These are phyloP conservation scores for Neurospora sp. DNA, from an alignment of 495 filamentous ascomycete species.

Conservation along the genomic window DNA sequence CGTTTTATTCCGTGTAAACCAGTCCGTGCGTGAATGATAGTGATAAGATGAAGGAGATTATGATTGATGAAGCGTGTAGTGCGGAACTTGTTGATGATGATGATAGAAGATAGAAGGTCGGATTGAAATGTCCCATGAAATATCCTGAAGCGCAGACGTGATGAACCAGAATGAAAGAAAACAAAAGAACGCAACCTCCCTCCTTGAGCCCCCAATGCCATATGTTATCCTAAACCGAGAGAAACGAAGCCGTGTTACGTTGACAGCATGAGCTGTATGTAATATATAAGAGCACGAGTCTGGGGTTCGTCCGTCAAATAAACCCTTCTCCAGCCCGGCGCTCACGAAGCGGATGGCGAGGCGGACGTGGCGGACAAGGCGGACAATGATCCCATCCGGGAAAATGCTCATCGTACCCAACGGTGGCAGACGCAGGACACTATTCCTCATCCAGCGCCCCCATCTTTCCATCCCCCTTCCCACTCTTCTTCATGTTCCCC, in stretches of 20 bases:
- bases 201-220: neutral
- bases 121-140: neutral
- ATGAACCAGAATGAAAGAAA: neutral
- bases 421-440: neutral
- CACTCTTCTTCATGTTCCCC: conserved; percentile 46
- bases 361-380: neutral
- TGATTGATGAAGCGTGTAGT: neutral
- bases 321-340: neutral
- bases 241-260: neutral
- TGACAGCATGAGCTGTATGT: neutral
- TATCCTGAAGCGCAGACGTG: neutral
- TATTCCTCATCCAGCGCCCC: conserved; percentile 37
- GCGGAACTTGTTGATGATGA: neutral
- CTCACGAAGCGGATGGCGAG: neutral
- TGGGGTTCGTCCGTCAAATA: neutral
- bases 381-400: neutral
- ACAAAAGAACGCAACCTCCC: neutral
- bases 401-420: neutral
- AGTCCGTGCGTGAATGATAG: neutral
- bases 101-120: neutral
- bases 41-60: neutral
- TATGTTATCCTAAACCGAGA: neutral
- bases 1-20: neutral
- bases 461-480: conserved; percentile 42
- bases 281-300: neutral